Conservation (phyloP, 1,284 basidiomycete genomes). For the Veloporphyrellus conicus region DNA sequence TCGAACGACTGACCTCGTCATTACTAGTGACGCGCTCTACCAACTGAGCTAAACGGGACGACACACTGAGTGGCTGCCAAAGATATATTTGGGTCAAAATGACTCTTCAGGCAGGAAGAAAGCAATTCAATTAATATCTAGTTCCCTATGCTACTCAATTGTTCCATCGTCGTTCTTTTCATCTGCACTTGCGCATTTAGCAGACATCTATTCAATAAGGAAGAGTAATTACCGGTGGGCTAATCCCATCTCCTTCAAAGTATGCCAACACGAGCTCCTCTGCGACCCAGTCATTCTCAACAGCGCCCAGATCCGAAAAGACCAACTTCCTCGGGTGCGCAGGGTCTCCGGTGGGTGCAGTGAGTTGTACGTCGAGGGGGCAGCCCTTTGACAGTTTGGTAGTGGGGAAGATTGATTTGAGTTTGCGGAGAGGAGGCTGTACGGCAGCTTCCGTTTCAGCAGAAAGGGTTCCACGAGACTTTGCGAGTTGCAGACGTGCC, state of each 20-base stretch:
- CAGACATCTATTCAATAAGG: neutral
- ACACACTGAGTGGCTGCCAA: no score
- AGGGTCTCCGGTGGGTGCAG: conserved; percentile 45
- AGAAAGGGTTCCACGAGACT: conserved; percentile 49
- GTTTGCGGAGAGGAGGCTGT: conserved; percentile 61
- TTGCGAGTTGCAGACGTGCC: conserved; percentile 55
- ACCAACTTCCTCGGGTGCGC: conserved; percentile 52
- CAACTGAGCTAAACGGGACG: conserved; percentile 52
- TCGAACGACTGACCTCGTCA: conserved; percentile 53
- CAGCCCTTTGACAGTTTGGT: conserved; percentile 60
- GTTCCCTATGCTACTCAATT: conserved; percentile 18
- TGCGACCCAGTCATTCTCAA: conserved; percentile 71
- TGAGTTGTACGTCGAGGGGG: conserved; percentile 65
- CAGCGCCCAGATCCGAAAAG: conserved; percentile 66
- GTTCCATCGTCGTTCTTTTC: conserved; percentile 36
- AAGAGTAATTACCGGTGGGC: conserved; percentile 56
- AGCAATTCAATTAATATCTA: no score
- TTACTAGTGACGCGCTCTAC: conserved; percentile 61
- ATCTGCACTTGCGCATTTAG: conserved; percentile 33
- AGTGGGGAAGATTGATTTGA: conserved; percentile 74
- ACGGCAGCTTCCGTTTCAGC: conserved; percentile 54
- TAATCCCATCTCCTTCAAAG: conserved; percentile 65
- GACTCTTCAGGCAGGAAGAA: no score
- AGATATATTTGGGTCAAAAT: no score
- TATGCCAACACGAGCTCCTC: conserved; percentile 70